phyloP scores from a whole-genome alignment of 441 rosid genomes.

The Gossypium gossypioides region DNA sequence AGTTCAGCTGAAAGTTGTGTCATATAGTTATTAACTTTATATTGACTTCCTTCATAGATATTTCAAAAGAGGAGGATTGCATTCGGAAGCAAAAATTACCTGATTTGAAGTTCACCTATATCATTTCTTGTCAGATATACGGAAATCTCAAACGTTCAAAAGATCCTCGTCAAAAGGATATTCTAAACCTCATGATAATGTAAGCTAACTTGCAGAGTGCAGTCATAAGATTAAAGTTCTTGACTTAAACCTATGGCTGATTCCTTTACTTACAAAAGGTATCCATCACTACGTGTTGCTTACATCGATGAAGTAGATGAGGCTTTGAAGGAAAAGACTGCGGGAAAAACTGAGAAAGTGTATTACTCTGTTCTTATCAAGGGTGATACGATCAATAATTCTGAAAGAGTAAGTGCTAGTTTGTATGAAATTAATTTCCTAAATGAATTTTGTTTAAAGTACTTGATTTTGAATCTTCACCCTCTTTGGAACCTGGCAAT shows the following conservation, averaged over 20 bases:
- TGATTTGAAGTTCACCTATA: constrained; percentile 89
- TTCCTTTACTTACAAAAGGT: constrained; percentile 31
- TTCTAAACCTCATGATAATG: constrained; percentile 74
- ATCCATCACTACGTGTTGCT: constrained; percentile 82
- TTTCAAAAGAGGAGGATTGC: constrained; percentile 23
- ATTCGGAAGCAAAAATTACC: constrained; percentile 49
- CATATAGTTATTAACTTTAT: constrained; percentile 3
- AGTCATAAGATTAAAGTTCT: constrained; percentile 11
- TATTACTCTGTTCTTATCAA: constrained; percentile 87
- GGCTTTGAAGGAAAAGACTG: constrained; percentile 23
- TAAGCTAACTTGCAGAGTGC: constrained; percentile 29
- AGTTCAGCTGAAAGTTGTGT: neutral
- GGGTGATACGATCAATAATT: constrained; percentile 40
- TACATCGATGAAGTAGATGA: constrained; percentile 81
- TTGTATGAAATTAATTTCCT: constrained; percentile 7
- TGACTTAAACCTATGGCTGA: constrained; percentile 7
- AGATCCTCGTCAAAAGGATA: constrained; percentile 36
- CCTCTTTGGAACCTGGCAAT: neutral
- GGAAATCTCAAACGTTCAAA: constrained; percentile 67
- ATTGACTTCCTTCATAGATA: constrained; percentile 34
- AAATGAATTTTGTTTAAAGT: neutral
- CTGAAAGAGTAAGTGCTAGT: neutral
- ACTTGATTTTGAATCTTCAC: neutral
- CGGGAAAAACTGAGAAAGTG: constrained; percentile 38
- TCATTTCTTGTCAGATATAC: constrained; percentile 85